Evolutionary conservation across 768 basidiomycete species (phyloP).

Genomic region (Lactarius indigo): DNA sequence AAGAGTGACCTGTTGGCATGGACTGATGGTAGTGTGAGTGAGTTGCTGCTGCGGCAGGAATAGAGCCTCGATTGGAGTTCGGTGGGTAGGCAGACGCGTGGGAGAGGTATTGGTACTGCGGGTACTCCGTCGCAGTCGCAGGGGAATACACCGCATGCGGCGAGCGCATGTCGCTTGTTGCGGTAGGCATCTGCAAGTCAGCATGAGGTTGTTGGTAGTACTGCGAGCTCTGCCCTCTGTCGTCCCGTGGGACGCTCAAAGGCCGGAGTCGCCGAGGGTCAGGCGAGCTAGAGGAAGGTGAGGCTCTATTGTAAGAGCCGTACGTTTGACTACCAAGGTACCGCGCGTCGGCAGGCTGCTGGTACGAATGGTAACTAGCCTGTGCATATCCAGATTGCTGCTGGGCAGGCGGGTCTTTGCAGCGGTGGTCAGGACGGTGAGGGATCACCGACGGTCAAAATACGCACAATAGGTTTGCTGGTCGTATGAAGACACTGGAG

Average conservation of each 20-base stretch:
- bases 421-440: background rate
- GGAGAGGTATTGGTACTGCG: slow-evolving; percentile 7
- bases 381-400: slow-evolving; percentile 7
- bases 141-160: slow-evolving; percentile 16
- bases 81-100: slow-evolving; percentile 1
- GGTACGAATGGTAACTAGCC: slow-evolving; percentile 1
- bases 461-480: slow-evolving; percentile 14
- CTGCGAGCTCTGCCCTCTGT: background rate
- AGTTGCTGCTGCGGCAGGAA: slow-evolving; percentile 22
- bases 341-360: slow-evolving; percentile 13
- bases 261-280: slow-evolving; percentile 13
- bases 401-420: slow-evolving; percentile 12
- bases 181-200: slow-evolving; percentile 11
- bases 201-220: slow-evolving; percentile 6
- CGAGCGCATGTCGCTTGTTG: slow-evolving; percentile 19
- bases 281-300: slow-evolving; percentile 10
- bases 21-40: slow-evolving; percentile 23
- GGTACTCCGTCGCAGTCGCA: background rate
- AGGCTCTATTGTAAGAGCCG: slow-evolving; percentile 9
- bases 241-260: slow-evolving; percentile 13
- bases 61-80: slow-evolving; percentile 26
- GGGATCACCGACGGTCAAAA: slow-evolving; percentile 1
- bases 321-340: slow-evolving; percentile 4
- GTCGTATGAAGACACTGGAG: slow-evolving; percentile 13
- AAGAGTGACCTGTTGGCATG: slow-evolving; percentile 32